Percentiles rank a stretch among this genome's conserved stretches.
Conservation (phyloP, 2,329 filamentous ascomycete genomes). For the Hyphodiscus sp. region DNA sequence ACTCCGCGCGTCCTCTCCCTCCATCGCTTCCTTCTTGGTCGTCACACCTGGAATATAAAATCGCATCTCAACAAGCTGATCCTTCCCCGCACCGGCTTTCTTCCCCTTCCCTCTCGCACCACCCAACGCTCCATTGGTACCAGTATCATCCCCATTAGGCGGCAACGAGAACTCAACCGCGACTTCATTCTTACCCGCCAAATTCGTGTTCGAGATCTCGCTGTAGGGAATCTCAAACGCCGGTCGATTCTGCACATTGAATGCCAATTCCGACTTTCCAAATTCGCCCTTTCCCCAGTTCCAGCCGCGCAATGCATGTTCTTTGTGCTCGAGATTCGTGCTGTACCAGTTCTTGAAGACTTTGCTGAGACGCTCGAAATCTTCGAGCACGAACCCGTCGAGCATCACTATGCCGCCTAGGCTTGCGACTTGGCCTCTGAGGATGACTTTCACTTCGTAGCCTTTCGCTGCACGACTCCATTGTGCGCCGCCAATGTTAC, state of each 20-base stretch:
- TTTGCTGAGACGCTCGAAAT: constrained; percentile 84
- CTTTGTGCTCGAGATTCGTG: constrained; percentile 82
- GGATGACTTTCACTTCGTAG: constrained; percentile 87
- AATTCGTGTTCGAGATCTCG: constrained; percentile 95
- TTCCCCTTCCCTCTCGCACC: constrained; percentile 72
- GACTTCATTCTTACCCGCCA: constrained; percentile 96
- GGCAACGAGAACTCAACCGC: constrained; percentile 87
- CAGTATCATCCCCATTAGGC: constrained; percentile 62
- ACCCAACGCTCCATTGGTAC: constrained; percentile 66
- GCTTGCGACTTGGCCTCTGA: constrained; percentile 50
- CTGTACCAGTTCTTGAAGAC: constrained; percentile 99
- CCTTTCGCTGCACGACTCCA: constrained; percentile 93
- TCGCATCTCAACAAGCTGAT: constrained; percentile 96
- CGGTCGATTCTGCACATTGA: constrained; percentile 94
- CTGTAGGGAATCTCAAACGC: constrained; percentile 96
- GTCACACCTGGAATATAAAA: constrained; percentile 96
- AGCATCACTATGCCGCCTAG: constrained; percentile 76
- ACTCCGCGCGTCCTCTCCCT: constrained; percentile 64
- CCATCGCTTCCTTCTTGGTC: constrained; percentile 60
- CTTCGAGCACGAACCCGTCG: constrained; percentile 91
- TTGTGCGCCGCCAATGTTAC: constrained; percentile 78
- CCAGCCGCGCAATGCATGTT: constrained; percentile 94
- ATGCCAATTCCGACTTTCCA: constrained; percentile 86
- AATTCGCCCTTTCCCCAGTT: constrained; percentile 99
- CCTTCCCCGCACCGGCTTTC: constrained; percentile 81